Evolutionary conservation across 352 stramenopile genomes (phyloP), one percentile per base, ranked within the genome.

Genomic region (Globisporangium yorkense): DNA sequence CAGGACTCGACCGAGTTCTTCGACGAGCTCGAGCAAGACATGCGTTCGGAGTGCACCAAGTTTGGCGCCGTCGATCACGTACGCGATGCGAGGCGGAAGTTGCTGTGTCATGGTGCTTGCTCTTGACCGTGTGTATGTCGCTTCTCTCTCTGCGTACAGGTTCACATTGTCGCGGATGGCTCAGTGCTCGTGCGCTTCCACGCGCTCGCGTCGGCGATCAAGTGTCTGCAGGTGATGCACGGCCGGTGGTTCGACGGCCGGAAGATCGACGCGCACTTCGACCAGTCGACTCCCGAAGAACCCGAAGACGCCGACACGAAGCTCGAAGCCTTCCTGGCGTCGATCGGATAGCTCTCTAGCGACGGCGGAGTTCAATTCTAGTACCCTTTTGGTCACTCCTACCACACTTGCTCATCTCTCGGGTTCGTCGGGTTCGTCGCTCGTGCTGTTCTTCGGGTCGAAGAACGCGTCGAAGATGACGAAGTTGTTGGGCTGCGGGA

Each of bases 401-500:
- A 27, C 24, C 24, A 27, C 40, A n/a, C 13, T 41, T 40, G 1
- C n/a, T 31, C 18, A 50, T 10, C 5, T 71, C 51, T 39, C 33
- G 8, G 7, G 63, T 35, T 52, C 55, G 35, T 49, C 59, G 10
- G 20, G n/a, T 9, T 33, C 45, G 41, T 47, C 41, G 15, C 41
- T 21, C 8, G 10, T 2, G 21, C 46, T 9, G 24, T 27, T 27
- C 21, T 51, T 31, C 47, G 67, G 43, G 15, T 52, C 27, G 44
- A 94, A 92, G 61, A 77, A 94, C 41, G 51, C 71, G 59, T 90
- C 72, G 54, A 92, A 95, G 18, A 96, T 44, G 27, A 95, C 83
- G 65, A 95, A 96, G 54, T 81, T 84, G 66, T 95, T 96, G 54
- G 84, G 77, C 57, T 96, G 87, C 33, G 66, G 68, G 54, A 77